These are phyloP conservation scores for Diaporthe amygdali DNA, from an alignment of 2,329 filamentous ascomycete species.

Conservation along the genomic window DNA sequence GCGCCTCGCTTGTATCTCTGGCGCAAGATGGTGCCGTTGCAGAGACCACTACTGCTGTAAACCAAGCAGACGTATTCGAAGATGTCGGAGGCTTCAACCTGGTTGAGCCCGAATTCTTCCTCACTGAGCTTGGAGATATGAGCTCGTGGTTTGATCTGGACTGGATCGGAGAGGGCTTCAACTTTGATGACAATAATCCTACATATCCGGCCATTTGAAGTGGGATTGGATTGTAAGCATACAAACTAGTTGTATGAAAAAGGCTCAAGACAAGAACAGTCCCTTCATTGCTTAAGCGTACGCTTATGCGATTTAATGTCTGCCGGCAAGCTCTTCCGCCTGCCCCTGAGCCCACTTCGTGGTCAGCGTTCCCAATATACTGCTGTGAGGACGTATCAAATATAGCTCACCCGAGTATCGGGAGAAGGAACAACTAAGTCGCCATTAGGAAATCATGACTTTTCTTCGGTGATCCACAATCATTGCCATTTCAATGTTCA, in stretches of 20 bases:
- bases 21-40: not conserved
- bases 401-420: no score
- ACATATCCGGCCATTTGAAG: not conserved
- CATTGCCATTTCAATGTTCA: not conserved
- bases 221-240: not conserved
- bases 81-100: not conserved
- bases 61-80: not conserved
- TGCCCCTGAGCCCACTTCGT: not conserved
- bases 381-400: no score
- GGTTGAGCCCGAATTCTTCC: conserved; percentile 24
- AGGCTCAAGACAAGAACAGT: not conserved
- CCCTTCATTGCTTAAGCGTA: not conserved
- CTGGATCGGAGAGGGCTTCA: conserved; percentile 25
- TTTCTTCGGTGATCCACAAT: no score
- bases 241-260: not conserved
- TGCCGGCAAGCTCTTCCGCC: no score
- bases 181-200: not conserved
- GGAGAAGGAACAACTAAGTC: no score
- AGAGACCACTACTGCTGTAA: not conserved
- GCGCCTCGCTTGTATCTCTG: not conserved
- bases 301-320: not conserved
- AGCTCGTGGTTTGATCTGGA: conserved; percentile 34
- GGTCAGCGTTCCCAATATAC: not conserved
- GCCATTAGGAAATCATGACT: no score
- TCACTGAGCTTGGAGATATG: conserved; percentile 33